Conservation (phyloP, 768 basidiomycete species). For the Hydnum rufescens region DNA sequence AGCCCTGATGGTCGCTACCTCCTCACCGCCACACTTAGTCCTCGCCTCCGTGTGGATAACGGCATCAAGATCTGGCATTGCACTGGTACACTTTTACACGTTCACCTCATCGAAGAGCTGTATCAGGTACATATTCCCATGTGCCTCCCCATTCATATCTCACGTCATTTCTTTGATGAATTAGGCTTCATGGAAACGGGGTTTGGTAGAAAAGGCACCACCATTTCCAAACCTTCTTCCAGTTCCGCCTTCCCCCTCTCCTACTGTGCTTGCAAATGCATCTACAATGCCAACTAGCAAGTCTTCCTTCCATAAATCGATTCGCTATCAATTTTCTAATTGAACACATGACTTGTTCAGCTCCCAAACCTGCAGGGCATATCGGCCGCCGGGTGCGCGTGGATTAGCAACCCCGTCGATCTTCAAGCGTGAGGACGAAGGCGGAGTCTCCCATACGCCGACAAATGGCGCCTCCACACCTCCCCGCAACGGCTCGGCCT, state of each 20-base stretch:
- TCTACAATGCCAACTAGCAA: constrained; percentile 30
- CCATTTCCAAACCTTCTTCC: constrained; percentile 33
- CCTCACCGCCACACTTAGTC: constrained; percentile 88
- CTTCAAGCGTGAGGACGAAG: constrained; percentile 86
- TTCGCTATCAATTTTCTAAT: background rate
- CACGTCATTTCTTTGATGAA: background rate
- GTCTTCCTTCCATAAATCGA: constrained; percentile 7
- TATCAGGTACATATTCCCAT: constrained; percentile 41
- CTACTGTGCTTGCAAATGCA: constrained; percentile 24
- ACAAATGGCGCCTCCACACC: constrained; percentile 33
- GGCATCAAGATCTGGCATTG: constrained; percentile 95
- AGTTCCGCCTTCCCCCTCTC: constrained; percentile 46
- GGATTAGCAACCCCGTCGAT: constrained; percentile 74
- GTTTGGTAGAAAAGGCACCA: constrained; percentile 40
- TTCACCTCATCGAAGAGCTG: constrained; percentile 67
- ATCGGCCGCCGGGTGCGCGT: constrained; percentile 83
- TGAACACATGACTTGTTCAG: constrained; percentile 5
- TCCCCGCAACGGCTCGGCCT: constrained; percentile 19
- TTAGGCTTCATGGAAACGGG: constrained; percentile 54
- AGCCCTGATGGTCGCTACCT: constrained; percentile 84
- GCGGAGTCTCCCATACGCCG: constrained; percentile 37
- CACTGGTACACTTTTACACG: constrained; percentile 66
- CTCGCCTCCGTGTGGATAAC: constrained; percentile 89
- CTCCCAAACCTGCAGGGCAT: constrained; percentile 66
- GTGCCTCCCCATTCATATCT: background rate